phyloP scores from a whole-genome alignment of 768 basidiomycete genomes.

The Agrocybe pediades region DNA sequence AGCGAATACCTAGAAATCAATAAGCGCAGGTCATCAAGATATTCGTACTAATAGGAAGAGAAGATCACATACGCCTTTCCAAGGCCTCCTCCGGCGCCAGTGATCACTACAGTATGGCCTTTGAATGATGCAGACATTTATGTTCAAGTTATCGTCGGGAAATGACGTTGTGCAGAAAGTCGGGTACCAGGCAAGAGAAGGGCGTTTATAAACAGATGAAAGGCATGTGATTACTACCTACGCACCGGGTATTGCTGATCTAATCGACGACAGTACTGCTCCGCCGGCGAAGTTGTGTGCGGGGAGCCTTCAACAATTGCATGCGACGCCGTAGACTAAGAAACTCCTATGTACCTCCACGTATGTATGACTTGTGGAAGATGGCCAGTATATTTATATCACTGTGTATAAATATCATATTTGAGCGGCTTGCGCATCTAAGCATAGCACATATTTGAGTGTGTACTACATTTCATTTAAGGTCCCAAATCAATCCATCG shows the following conservation, averaged over 20 bases:
- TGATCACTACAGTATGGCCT: slow-evolving; percentile 90
- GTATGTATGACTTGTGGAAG: too few species aligned
- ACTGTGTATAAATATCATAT: background rate
- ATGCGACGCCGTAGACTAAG: too few species aligned
- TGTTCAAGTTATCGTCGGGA: background rate
- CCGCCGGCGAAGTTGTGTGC: background rate
- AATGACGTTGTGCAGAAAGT: slow-evolving; percentile 5
- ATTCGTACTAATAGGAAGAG: background rate
- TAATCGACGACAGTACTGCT: background rate
- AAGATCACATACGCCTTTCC: slow-evolving; percentile 75
- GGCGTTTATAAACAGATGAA: slow-evolving; percentile 6
- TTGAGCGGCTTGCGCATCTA: background rate
- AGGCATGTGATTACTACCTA: slow-evolving; percentile 13
- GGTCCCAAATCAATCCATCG: too few species aligned
- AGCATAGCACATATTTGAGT: too few species aligned
- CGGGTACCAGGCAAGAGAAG: background rate
- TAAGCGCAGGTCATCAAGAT: slow-evolving; percentile 8
- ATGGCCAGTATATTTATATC: too few species aligned
- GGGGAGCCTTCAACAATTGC: too few species aligned
- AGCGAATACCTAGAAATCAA: slow-evolving; percentile 72
- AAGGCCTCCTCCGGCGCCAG: slow-evolving; percentile 94
- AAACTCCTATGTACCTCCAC: too few species aligned
- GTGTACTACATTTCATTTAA: too few species aligned
- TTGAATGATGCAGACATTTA: slow-evolving; percentile 73
- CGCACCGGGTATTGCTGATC: slow-evolving; percentile 10